Evolutionary conservation across 306 rosid genomes (phyloP), one percentile per base, ranked within the genome.

Genomic region (Sechiopsis laciniata): DNA sequence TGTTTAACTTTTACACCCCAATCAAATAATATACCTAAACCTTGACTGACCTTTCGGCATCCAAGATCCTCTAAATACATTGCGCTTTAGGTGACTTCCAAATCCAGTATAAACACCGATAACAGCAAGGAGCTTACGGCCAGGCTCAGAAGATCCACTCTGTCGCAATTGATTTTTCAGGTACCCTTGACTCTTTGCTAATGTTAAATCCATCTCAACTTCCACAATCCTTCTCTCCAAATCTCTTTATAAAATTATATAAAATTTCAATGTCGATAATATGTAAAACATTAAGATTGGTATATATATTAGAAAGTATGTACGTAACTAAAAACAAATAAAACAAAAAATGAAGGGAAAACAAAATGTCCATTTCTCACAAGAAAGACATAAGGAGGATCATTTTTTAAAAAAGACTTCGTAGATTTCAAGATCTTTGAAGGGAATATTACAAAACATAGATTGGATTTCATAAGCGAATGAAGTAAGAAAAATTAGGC

Each of bases 161-260:
- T 79, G 79, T 71, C 68, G 80, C 70, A 74, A 62, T 29, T 80
- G 83, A 61, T 88, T 87, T 80, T 88, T 91, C 74, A 91, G 89
- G 80, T 82, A 94, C 73, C 99, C 97, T 85, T 91, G 99, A 80
- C 96, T 91, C 97, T 89, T 94, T 9, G 97, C 97, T 80, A 91
- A 71, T 15, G 95, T 85, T 83, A 94, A 79, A 35, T 91, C 96
- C 99, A 94, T 94, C 84, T 94, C 99, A 71, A 91, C 91, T 74
- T 94, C 95, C 64, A 89, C 99, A 82, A 94, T 94, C 77, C 92
- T 89, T 89, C 87, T 86, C 89, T 94, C 99, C 75, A 94, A 66
- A 71, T 94, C 92, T 81, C 97, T 94, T 55, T 10, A 80, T 61
- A 58, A 62, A 60, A 76, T 21, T 50, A 78, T 46, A 58, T 19